Evolutionary conservation across 768 basidiomycete species (phyloP), one percentile per base, ranked within the genome.

Genomic region (Trametes meyenii): DNA sequence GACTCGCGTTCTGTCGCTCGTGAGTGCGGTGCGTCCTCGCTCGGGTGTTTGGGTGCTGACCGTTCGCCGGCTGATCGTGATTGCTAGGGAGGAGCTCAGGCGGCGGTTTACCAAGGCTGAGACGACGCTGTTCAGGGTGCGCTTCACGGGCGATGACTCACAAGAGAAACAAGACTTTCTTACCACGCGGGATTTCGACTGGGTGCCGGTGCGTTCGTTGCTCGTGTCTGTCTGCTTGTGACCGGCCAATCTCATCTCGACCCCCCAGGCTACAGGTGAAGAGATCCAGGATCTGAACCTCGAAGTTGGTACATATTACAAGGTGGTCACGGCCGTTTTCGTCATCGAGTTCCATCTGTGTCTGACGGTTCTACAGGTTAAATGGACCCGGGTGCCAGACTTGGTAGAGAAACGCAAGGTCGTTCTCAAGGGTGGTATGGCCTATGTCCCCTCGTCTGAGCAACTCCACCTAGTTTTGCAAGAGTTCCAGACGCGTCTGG

Each of bases 1-100:
- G 97, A 51, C 80, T 99, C 42, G 96, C 97, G 6, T 98, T 99
- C 75, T 97, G 96, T 76, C 86, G 94, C 58, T 94, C 94, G 96
- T 98, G 75, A 72, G 95, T 86, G 5, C 5, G 29, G 43, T 29
- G 14, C 13, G 5, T 66, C 24, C 21, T n/a, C 13, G 2, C 11
- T n/a, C 23, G 7, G 33, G 24, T 51, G 39, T 61, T 40, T 16
- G 23, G 24, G 19, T 21, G 21, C 33, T 59, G 33, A 49, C 16
- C 36, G 12, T 21, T 19, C 43, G 19, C 42, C 11, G 58, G 58
- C 42, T 24, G 55, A 38, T 35, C 2, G 24, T 11, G 46, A 6
- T 2, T 8, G 19, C 23, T 26, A 51, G 48, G 17, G 96, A 97
- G 68, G 96, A 99, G 50, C 80, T 99, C 39, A 80, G 96, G 58